These are phyloP conservation scores for Sphaerostilbella broomeana DNA, from an alignment of 2,329 filamentous ascomycete genomes.

Conservation along the genomic window DNA sequence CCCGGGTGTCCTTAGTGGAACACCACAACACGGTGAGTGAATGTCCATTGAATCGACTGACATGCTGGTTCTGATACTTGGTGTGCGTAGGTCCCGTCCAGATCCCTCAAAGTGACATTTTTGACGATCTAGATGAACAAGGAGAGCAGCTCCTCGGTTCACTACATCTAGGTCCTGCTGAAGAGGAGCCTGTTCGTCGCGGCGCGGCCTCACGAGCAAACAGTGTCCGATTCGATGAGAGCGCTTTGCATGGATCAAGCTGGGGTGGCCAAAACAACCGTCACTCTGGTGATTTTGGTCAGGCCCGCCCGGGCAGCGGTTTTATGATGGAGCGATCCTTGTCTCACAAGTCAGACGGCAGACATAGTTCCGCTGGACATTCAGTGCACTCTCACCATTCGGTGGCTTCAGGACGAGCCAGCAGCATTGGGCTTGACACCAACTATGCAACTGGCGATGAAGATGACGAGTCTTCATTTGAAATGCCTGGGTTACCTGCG, in stretches of 20 bases:
- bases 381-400: conserved; percentile 65
- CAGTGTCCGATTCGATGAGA: conserved; percentile 96
- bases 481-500: conserved; percentile 69
- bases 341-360: conserved; percentile 92
- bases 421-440: conserved; percentile 79
- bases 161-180: conserved; percentile 70
- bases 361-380: conserved; percentile 88
- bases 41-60: neutral
- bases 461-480: conserved; percentile 61
- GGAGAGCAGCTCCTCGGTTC: conserved; percentile 72
- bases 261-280: conserved; percentile 74
- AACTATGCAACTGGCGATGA: conserved; percentile 55
- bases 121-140: conserved; percentile 86
- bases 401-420: conserved; percentile 70
- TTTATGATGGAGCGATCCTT: conserved; percentile 86
- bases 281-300: conserved; percentile 75
- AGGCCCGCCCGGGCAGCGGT: conserved; percentile 70
- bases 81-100: conserved; percentile 61
- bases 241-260: conserved; percentile 78
- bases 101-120: conserved; percentile 74
- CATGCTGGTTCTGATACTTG: neutral
- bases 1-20: conserved; percentile 74
- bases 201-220: conserved; percentile 89
- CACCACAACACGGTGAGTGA: conserved; percentile 74
- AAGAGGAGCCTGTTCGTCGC: conserved; percentile 77